Percentiles rank a stretch among this genome's conserved stretches.
These are phyloP conservation scores for Ogataea degrootiae DNA, from an alignment of 805 yeast genomes.

Conservation along the genomic window DNA sequence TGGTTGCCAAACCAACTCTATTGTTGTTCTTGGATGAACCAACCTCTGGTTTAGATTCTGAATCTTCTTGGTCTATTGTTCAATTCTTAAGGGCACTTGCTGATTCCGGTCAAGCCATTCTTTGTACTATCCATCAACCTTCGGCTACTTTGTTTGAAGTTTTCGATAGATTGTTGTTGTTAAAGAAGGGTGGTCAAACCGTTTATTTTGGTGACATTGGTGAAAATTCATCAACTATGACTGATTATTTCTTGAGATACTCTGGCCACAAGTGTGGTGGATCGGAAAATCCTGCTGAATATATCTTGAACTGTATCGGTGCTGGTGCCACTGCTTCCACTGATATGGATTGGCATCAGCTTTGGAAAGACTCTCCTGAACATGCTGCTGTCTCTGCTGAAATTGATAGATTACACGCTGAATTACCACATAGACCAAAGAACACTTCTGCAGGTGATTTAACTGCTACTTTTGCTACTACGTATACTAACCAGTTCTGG, in stretches of 20 bases:
- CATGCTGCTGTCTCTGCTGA: conserved; percentile 26
- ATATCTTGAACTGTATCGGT: conserved; percentile 69
- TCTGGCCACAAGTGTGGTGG: conserved; percentile 65
- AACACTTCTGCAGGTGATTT: conserved; percentile 23
- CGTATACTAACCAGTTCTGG: conserved; percentile 36
- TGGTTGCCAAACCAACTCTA: conserved; percentile 50
- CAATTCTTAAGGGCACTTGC: conserved; percentile 46
- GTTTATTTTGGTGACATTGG: conserved; percentile 53
- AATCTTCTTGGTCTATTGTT: conserved; percentile 54
- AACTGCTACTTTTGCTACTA: conserved; percentile 37
- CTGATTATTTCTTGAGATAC: conserved; percentile 40
- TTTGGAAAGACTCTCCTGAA: conserved; percentile 47
- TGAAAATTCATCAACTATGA: conserved; percentile 38
- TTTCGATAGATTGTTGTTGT: conserved; percentile 38
- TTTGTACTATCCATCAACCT: conserved; percentile 53
- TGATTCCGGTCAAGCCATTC: conserved; percentile 48
- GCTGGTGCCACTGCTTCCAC: conserved; percentile 74
- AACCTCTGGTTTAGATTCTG: conserved; percentile 54
- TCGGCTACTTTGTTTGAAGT: conserved; percentile 42
- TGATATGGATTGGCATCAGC: conserved; percentile 55
- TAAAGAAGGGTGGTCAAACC: conserved; percentile 49
- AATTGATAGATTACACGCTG: conserved; percentile 28
- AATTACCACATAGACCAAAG: conserved; percentile 24
- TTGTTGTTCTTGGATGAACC: conserved; percentile 55
- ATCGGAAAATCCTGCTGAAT: conserved; percentile 71